Evolutionary conservation across 179 eudicot species (phyloP).

Genomic region (Camellia oleifera): DNA sequence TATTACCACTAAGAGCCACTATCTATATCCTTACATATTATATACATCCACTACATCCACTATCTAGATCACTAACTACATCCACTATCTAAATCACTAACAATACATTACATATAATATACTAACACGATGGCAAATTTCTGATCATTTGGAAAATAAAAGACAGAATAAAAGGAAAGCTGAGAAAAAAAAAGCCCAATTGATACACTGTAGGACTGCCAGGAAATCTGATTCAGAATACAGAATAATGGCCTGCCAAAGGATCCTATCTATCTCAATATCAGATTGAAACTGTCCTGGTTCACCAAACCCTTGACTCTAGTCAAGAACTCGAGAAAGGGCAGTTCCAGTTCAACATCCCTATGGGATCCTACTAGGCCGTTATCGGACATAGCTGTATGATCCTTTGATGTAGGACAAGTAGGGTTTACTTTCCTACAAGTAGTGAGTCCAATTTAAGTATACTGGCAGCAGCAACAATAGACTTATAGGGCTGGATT

Average conservation of each 20-base stretch:
- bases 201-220: not conserved
- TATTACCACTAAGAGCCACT: no score
- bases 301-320: not conserved
- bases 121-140: no score
- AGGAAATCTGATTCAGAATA: not conserved
- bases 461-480: no score
- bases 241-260: not conserved
- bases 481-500: no score
- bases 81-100: no score
- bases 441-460: no score
- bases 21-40: no score
- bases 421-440: no score
- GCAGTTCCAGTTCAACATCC: not conserved
- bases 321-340: not conserved
- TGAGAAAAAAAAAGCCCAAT: not conserved
- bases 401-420: not conserved
- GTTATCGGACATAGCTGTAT: not conserved
- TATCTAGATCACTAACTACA: no score
- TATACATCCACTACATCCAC: no score
- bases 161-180: not conserved
- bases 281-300: not conserved
- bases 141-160: not conserved
- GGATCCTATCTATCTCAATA: not conserved
- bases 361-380: not conserved
- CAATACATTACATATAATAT: no score